These are phyloP conservation scores for Tardiomyces digboiensis DNA, from an alignment of 1,139 yeast species.

Conservation along the genomic window DNA sequence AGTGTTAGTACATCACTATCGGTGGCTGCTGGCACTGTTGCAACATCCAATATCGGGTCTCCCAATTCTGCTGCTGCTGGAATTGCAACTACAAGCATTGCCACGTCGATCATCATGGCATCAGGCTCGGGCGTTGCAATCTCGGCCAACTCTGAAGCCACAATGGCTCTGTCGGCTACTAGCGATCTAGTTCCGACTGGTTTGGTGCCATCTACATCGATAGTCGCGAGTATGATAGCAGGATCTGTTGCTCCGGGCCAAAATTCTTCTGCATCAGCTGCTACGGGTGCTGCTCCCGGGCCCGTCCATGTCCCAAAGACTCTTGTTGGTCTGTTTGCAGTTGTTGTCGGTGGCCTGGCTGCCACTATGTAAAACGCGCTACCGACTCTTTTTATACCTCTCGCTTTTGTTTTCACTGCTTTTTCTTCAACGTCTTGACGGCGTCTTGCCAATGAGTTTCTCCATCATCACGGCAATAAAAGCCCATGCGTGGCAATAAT, in stretches of 20 bases:
- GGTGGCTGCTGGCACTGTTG: conserved; percentile 4
- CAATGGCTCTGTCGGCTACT: background rate
- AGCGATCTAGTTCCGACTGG: too few relatives aligned
- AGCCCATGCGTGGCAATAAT: too few relatives aligned
- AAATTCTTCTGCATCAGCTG: background rate
- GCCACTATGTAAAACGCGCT: conserved; percentile 5
- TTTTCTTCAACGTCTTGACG: too few relatives aligned
- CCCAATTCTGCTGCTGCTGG: conserved; percentile 5
- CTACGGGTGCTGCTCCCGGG: conserved; percentile 3
- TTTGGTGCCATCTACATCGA: too few relatives aligned
- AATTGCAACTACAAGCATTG: conserved; percentile 2
- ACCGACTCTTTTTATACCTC: background rate
- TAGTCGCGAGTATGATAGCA: too few relatives aligned
- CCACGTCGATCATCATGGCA: background rate
- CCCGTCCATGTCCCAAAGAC: conserved; percentile 10
- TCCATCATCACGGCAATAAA: too few relatives aligned
- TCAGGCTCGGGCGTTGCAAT: conserved; percentile 1
- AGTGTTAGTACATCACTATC: conserved; percentile 4
- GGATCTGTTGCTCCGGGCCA: too few relatives aligned
- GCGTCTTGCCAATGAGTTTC: too few relatives aligned
- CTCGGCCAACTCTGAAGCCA: conserved; percentile 1
- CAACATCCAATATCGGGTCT: conserved; percentile 4
- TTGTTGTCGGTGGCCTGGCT: conserved; percentile 12
- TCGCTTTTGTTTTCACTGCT: background rate
- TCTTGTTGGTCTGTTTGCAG: conserved; percentile 11